These are phyloP conservation scores for Voacanga thouarsii DNA, from an alignment of 257 asterid species.

Conservation along the genomic window DNA sequence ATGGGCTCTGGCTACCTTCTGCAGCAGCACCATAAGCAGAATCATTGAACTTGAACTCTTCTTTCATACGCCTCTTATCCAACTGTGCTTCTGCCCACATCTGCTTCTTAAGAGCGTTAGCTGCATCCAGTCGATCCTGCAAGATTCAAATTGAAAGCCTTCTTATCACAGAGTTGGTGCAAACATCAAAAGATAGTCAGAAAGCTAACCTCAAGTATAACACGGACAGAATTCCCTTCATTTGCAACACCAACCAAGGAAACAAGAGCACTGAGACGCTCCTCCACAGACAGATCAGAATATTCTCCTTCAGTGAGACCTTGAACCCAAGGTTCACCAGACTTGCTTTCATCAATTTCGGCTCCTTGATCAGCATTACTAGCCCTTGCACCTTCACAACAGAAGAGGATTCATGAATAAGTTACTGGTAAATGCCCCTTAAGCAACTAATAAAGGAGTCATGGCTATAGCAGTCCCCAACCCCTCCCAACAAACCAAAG, in stretches of 20 bases:
- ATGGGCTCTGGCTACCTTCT: slow-evolving; percentile 69
- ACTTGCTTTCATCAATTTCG: slow-evolving; percentile 86
- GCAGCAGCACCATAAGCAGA: slow-evolving; percentile 48
- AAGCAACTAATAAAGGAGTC: slow-evolving; percentile 5
- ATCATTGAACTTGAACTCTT: slow-evolving; percentile 67
- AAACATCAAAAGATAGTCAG: slow-evolving; percentile 1
- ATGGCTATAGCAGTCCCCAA: not conserved
- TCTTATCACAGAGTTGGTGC: not conserved
- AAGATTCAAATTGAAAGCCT: slow-evolving; percentile 14
- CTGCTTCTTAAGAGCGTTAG: slow-evolving; percentile 81
- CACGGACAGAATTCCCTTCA: slow-evolving; percentile 94
- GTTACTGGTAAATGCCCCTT: slow-evolving; percentile 3
- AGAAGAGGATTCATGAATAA: slow-evolving; percentile 20
- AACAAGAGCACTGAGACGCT: slow-evolving; percentile 92
- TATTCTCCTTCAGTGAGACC: slow-evolving; percentile 97
- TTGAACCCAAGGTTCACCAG: slow-evolving; percentile 93
- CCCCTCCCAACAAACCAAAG: not conserved
- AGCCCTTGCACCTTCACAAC: slow-evolving; percentile 37
- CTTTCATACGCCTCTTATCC: slow-evolving; percentile 83
- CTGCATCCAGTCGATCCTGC: slow-evolving; percentile 97
- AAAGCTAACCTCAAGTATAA: slow-evolving; percentile 47
- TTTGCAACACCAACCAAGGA: slow-evolving; percentile 83
- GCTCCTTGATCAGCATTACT: slow-evolving; percentile 50
- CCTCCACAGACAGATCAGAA: slow-evolving; percentile 87
- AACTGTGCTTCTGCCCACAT: slow-evolving; percentile 99